Evolutionary conservation across 2,329 filamentous ascomycete species (phyloP), one percentile per base, ranked within the genome.

Genomic region (Calonectria hongkongensis): DNA sequence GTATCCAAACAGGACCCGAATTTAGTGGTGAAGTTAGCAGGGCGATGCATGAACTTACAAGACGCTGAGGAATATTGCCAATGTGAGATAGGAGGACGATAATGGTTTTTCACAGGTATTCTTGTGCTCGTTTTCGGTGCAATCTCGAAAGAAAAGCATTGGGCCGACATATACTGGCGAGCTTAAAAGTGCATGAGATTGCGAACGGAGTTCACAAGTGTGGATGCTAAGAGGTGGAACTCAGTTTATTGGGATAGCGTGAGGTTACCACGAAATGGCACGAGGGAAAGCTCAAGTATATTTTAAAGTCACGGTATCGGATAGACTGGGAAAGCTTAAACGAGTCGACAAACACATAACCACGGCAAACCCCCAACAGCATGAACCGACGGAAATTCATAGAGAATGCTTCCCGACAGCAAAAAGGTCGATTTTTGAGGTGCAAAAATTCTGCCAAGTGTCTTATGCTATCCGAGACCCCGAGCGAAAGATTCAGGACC

Each of bases 81-180:
- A 12, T 6, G 54, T 60, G 16, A 60, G 33, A 9, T 27, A 60
- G 4, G 54, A 60, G 10, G 54, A 60, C 0, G 54, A 25, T 5
- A 28, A 16, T 18, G 54, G 36, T 36, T 60, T 60, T 25, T 60
- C 54, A 36, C 54, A 60, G 13, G 54, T 60, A 12, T 60, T 60
- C n/a, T 41, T 60, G 54, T 60, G 15, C 54, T 41, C 54, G 39
- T 60, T 60, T 60, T 60, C 54, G 4, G 33, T 60, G 21, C 54
- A 60, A 27, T 39, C 33, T 9, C 54, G 36, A 27, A 12, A 9
- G 54, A 60, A 60, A 5, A 60, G 21, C 54, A 60, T 60, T 10
- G 21, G 18, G n/a, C 8, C 25, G 15, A 3, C 12, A 33, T 41
- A 21, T 21, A 21, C 21, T 21, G 33, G 27, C 18, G 28, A 27